Evolutionary conservation across 2,329 filamentous ascomycete genomes (phyloP).

Genomic region (Cytospora piceae): DNA sequence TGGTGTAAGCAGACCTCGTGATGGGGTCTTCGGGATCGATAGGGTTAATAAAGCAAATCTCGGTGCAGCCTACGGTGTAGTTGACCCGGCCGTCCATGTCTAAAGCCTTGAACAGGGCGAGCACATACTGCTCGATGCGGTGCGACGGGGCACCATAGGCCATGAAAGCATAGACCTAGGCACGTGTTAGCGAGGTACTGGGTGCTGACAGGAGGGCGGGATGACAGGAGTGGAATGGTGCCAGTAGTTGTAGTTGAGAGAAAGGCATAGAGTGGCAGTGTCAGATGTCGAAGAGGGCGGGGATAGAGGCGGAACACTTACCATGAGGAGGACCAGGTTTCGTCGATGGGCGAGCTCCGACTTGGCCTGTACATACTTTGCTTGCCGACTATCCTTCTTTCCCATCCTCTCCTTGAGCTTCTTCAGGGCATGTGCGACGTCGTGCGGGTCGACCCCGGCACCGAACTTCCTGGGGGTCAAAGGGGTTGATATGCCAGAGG

Average conservation of each 20-base stretch:
- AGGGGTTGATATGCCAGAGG: slow-evolving; percentile 19
- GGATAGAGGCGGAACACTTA: slow-evolving; percentile 2
- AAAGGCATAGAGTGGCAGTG: neutral
- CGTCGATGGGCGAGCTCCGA: slow-evolving; percentile 28
- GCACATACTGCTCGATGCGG: slow-evolving; percentile 30
- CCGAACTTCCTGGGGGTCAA: slow-evolving; percentile 23
- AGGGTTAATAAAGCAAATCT: slow-evolving; percentile 30
- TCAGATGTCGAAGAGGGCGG: neutral
- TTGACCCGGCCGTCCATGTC: slow-evolving; percentile 32
- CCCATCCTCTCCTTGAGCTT: slow-evolving; percentile 22
- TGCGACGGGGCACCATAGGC: slow-evolving; percentile 28
- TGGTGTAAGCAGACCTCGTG: slow-evolving; percentile 30
- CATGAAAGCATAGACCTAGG: slow-evolving; percentile 29
- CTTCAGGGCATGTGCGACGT: slow-evolving; percentile 24
- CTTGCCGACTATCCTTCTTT: slow-evolving; percentile 22
- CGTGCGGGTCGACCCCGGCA: slow-evolving; percentile 26
- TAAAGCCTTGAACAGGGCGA: slow-evolving; percentile 27
- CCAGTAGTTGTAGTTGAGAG: no score
- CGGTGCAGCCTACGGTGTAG: slow-evolving; percentile 31
- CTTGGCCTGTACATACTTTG: slow-evolving; percentile 28
- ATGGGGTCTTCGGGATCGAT: slow-evolving; percentile 29
- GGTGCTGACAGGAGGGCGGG: neutral
- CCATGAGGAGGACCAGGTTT: slow-evolving; percentile 28
- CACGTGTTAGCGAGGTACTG: neutral
- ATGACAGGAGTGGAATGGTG: no score